A percentile compares a stretch with the other conserved stretches of the same genome.
phyloP scores from a whole-genome alignment of 2,329 filamentous ascomycete species.

The Diaporthe vexans region DNA sequence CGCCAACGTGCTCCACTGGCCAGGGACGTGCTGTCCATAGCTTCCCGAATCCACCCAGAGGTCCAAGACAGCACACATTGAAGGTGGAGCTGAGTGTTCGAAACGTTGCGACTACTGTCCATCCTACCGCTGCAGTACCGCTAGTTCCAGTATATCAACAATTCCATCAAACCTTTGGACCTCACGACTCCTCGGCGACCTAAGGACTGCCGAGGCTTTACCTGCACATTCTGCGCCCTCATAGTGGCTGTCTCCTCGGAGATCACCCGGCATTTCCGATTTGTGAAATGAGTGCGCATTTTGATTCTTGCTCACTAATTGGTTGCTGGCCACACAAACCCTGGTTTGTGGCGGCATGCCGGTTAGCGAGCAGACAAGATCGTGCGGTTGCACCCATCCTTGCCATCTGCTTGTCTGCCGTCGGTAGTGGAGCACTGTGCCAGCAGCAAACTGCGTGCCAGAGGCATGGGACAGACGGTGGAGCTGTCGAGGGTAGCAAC shows the following conservation, averaged over 20 bases:
- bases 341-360: conserved; percentile 35
- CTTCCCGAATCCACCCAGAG: conserved; percentile 33
- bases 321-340: conserved; percentile 5
- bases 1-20: conserved; percentile 32
- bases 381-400: conserved; percentile 36
- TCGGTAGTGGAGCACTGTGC: conserved; percentile 32
- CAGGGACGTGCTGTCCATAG: conserved; percentile 36
- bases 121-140: background rate
- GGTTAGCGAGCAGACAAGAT: conserved; percentile 29
- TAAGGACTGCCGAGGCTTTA: background rate
- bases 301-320: background rate
- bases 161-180: background rate
- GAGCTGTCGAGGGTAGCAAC: background rate
- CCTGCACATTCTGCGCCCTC: conserved; percentile 12
- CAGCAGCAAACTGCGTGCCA: conserved; percentile 39
- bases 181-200: background rate
- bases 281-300: conserved; percentile 27
- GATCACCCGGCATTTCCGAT: conserved; percentile 33
- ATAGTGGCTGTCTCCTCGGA: conserved; percentile 10
- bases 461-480: conserved; percentile 24
- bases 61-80: conserved; percentile 26
- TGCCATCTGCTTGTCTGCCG: conserved; percentile 33
- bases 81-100: conserved; percentile 12
- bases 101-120: conserved; percentile 3
- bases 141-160: background rate